Evolutionary conservation across 352 stramenopile species (phyloP).

Genomic region (Thraustochytrium striatum): DNA sequence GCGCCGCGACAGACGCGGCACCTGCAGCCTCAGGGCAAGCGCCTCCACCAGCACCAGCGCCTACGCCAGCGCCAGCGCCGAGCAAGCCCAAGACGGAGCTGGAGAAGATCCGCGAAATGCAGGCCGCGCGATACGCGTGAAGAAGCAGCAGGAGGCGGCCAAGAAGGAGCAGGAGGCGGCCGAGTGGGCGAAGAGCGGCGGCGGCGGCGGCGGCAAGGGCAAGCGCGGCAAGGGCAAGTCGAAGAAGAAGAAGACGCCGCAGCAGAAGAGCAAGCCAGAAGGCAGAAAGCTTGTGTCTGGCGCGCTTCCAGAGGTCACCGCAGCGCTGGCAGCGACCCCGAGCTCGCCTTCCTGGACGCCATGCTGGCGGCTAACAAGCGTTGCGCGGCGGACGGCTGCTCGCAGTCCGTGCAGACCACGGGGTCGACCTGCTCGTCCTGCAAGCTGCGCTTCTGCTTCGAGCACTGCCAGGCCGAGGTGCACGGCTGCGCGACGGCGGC

Average conservation of each 20-base stretch:
- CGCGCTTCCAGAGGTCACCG: too few relatives aligned
- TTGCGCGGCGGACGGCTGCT: slow-evolving; percentile 61
- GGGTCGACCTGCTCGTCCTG: slow-evolving; percentile 72
- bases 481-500: slow-evolving; percentile 69
- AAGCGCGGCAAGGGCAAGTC: slow-evolving; percentile 60
- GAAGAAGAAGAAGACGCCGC: slow-evolving; percentile 56
- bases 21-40: background rate
- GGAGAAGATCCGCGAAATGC: background rate
- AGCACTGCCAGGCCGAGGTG: slow-evolving; percentile 67
- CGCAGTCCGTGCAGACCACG: background rate
- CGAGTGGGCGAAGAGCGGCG: too few relatives aligned
- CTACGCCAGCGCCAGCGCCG: background rate
- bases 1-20: background rate
- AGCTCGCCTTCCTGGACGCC: slow-evolving; percentile 67
- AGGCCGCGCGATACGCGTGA: slow-evolving; percentile 1
- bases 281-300: slow-evolving; percentile 3
- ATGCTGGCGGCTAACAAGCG: slow-evolving; percentile 61
- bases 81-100: background rate
- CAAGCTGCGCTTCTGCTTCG: slow-evolving; percentile 76
- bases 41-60: slow-evolving; percentile 9
- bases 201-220: slow-evolving; percentile 56
- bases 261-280: slow-evolving; percentile 59
- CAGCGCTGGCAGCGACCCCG: too few relatives aligned
- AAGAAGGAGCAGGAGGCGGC: slow-evolving; percentile 55
- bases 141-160: background rate